Conservation (phyloP, 441 rosid species). For the Adansonia grandidieri region DNA sequence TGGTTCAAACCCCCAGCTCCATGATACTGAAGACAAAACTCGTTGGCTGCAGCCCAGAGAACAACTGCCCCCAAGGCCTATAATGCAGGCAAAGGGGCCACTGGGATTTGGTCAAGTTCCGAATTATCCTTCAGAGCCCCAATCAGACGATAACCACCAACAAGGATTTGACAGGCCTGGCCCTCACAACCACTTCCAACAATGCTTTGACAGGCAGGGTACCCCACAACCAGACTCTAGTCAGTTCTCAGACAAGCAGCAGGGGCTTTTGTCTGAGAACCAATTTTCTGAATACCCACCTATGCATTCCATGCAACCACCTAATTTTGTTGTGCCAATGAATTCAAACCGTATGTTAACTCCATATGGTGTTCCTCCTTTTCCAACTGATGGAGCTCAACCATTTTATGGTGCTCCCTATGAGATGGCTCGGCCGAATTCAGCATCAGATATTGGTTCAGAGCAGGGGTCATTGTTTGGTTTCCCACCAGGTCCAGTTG, state of each 20-base stretch:
- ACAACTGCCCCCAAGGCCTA: slow-evolving; percentile 59
- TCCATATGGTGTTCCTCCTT: slow-evolving; percentile 61
- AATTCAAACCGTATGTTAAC: slow-evolving; percentile 60
- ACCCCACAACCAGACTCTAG: slow-evolving; percentile 53
- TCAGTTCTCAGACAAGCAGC: slow-evolving; percentile 54
- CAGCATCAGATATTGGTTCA: slow-evolving; percentile 57
- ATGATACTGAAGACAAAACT: slow-evolving; percentile 62
- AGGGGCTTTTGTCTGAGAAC: slow-evolving; percentile 48
- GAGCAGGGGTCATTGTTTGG: slow-evolving; percentile 81
- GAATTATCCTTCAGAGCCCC: slow-evolving; percentile 50
- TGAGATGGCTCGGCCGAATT: slow-evolving; percentile 54
- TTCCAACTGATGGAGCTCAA: slow-evolving; percentile 69
- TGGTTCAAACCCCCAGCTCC: slow-evolving; percentile 58
- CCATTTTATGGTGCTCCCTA: slow-evolving; percentile 63
- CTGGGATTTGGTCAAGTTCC: slow-evolving; percentile 61
- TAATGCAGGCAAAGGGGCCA: slow-evolving; percentile 50
- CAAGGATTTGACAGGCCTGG: slow-evolving; percentile 68
- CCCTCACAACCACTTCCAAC: slow-evolving; percentile 45
- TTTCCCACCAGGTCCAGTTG: slow-evolving; percentile 60
- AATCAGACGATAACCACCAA: slow-evolving; percentile 50
- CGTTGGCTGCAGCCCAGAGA: slow-evolving; percentile 58
- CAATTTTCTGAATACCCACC: slow-evolving; percentile 64
- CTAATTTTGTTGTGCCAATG: slow-evolving; percentile 62
- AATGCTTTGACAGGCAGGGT: slow-evolving; percentile 40
- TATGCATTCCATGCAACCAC: slow-evolving; percentile 68